Evolutionary conservation across 352 stramenopile species (phyloP).

Genomic region (Halophytophthora polymorphica): DNA sequence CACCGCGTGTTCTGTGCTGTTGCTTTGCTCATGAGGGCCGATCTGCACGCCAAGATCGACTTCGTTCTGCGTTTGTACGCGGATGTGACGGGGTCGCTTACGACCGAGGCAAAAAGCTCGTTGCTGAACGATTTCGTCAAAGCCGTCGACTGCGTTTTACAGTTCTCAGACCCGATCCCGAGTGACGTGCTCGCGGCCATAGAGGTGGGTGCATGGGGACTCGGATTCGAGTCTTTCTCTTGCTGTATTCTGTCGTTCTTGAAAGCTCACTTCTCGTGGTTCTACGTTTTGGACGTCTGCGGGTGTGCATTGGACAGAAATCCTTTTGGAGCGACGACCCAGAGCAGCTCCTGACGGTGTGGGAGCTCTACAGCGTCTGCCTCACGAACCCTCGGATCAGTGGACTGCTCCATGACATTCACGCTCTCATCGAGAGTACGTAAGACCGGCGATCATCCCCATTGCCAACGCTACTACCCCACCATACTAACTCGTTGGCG

Average conservation of each 20-base stretch:
- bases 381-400: slow-evolving; percentile 57
- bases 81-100: slow-evolving; percentile 37
- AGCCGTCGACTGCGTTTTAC: slow-evolving; percentile 39
- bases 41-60: slow-evolving; percentile 56
- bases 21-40: slow-evolving; percentile 44
- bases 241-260: neutral
- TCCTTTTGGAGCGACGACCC: slow-evolving; percentile 38
- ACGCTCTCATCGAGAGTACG: slow-evolving; percentile 42
- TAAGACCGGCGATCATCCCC: neutral
- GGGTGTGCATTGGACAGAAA: too few species aligned
- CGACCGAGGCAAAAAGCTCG: slow-evolving; percentile 34
- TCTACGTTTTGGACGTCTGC: neutral
- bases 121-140: slow-evolving; percentile 43
- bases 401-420: slow-evolving; percentile 51
- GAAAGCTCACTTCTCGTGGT: too few species aligned
- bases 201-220: slow-evolving; percentile 20
- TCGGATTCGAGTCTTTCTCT: neutral
- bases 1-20: slow-evolving; percentile 59
- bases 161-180: slow-evolving; percentile 30
- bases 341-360: slow-evolving; percentile 30
- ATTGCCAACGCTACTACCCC: too few species aligned
- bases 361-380: slow-evolving; percentile 53
- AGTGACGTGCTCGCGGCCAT: slow-evolving; percentile 19
- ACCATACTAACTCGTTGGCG: too few species aligned
- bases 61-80: slow-evolving; percentile 63